These are phyloP conservation scores for Dendrobium officinale DNA, from an alignment of 106 monocot genomes.

Conservation along the genomic window DNA sequence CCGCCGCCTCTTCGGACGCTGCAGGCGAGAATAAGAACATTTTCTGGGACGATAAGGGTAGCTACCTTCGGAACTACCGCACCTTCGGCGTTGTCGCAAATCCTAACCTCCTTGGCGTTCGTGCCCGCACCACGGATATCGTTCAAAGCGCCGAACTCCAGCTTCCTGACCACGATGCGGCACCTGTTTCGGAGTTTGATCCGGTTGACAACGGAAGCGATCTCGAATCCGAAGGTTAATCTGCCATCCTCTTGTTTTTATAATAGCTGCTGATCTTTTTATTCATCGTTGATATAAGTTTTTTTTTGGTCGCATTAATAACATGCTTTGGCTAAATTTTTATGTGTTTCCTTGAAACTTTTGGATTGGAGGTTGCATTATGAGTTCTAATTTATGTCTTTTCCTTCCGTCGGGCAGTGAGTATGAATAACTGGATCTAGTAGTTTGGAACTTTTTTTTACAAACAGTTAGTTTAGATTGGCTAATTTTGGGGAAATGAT, in stretches of 20 bases:
- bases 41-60: constrained; percentile 61
- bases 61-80: constrained; percentile 67
- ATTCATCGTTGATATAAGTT: background rate
- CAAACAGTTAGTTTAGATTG: too few relatives aligned
- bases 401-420: too few relatives aligned
- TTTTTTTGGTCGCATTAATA: background rate
- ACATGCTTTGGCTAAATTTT: background rate
- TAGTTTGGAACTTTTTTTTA: too few relatives aligned
- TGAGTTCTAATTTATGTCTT: too few relatives aligned
- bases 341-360: too few relatives aligned
- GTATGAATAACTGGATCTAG: too few relatives aligned
- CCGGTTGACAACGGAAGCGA: constrained; percentile 70
- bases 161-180: constrained; percentile 23
- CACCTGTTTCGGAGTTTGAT: constrained; percentile 43
- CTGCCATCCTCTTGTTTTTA: background rate
- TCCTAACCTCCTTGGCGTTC: constrained; percentile 77
- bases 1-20: constrained; percentile 1
- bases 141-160: constrained; percentile 59
- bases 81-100: constrained; percentile 89
- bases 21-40: constrained; percentile 2
- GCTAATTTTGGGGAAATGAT: too few relatives aligned
- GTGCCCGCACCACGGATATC: constrained; percentile 54
- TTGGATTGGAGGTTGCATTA: too few relatives aligned
- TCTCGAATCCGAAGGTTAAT: constrained; percentile 72
- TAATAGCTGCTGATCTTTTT: background rate